Conservation (phyloP, 2,329 filamentous ascomycete genomes). For the Lasiodiplodia theobromae region DNA sequence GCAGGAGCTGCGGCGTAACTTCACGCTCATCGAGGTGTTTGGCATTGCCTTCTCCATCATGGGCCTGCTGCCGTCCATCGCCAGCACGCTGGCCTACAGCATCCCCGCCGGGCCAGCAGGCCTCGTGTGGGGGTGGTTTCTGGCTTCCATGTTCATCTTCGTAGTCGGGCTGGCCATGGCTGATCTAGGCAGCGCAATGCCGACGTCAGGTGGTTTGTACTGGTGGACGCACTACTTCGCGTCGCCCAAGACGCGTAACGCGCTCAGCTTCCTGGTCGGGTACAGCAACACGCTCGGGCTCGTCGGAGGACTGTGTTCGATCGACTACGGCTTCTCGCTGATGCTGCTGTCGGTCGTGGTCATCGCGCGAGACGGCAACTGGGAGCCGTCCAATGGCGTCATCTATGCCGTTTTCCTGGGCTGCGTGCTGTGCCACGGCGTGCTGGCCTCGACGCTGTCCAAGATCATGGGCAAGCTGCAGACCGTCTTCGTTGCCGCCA, state of each 20-base stretch:
- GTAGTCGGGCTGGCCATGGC: conserved; percentile 67
- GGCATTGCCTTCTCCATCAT: conserved; percentile 59
- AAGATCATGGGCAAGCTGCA: conserved; percentile 67
- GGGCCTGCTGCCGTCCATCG: conserved; percentile 67
- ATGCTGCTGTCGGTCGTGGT: conserved; percentile 68
- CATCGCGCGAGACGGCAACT: conserved; percentile 63
- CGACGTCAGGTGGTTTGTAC: conserved; percentile 66
- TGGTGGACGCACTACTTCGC: conserved; percentile 68
- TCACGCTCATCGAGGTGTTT: conserved; percentile 68
- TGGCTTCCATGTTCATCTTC: conserved; percentile 65
- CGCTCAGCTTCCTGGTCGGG: conserved; percentile 66
- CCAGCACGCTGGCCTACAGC: conserved; percentile 65
- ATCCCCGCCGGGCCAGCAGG: conserved; percentile 66
- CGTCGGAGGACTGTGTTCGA: conserved; percentile 67
- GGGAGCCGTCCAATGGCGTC: conserved; percentile 62
- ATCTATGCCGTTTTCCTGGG: conserved; percentile 66
- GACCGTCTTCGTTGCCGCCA: conserved; percentile 62
- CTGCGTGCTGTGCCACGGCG: conserved; percentile 61
- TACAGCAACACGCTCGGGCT: conserved; percentile 68
- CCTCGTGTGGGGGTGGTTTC: conserved; percentile 69
- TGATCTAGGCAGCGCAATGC: conserved; percentile 55
- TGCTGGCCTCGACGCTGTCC: conserved; percentile 61
- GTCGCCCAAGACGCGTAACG: conserved; percentile 61
- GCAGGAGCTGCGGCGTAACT: conserved; percentile 68
- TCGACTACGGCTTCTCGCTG: conserved; percentile 65